phyloP scores from a whole-genome alignment of 768 basidiomycete genomes.

The Macrolepiota albuminosa region DNA sequence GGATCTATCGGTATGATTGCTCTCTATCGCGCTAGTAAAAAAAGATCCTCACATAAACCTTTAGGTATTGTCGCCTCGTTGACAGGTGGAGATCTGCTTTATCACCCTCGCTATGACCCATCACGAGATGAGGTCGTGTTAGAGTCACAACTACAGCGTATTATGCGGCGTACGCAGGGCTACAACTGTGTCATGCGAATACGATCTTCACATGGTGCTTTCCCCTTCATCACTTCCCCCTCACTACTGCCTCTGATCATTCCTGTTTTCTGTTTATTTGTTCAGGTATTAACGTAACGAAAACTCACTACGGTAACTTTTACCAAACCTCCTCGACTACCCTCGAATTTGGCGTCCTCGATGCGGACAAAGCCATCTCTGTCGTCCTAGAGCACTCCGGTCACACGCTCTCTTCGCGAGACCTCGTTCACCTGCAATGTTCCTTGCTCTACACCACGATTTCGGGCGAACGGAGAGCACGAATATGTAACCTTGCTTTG shows the following conservation, averaged over 20 bases:
- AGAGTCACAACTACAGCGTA: constrained; percentile 68
- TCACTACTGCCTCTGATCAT: constrained; percentile 1
- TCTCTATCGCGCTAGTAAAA: not conserved
- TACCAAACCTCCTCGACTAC: constrained; percentile 64
- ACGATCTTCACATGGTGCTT: constrained; percentile 71
- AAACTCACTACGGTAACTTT: constrained; percentile 68
- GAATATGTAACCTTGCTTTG: constrained; percentile 82
- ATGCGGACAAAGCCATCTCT: constrained; percentile 77
- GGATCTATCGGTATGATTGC: constrained; percentile 68
- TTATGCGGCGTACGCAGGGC: constrained; percentile 64
- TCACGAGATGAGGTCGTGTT: constrained; percentile 60
- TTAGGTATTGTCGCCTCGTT: constrained; percentile 61
- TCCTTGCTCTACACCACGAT: constrained; percentile 84
- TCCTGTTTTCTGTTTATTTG: not conserved
- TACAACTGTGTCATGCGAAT: constrained; percentile 81
- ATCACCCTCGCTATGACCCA: constrained; percentile 84
- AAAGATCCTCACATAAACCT: constrained; percentile 1
- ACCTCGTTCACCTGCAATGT: constrained; percentile 77
- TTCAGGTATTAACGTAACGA: constrained; percentile 57
- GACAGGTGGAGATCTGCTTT: constrained; percentile 90
- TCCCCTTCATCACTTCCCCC: not conserved
- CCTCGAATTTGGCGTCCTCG: constrained; percentile 72
- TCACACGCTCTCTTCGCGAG: constrained; percentile 57
- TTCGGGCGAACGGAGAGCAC: constrained; percentile 74
- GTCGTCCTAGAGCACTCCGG: constrained; percentile 71